Evolutionary conservation across 345 rosid genomes (phyloP).

Genomic region (Linum tenue): DNA sequence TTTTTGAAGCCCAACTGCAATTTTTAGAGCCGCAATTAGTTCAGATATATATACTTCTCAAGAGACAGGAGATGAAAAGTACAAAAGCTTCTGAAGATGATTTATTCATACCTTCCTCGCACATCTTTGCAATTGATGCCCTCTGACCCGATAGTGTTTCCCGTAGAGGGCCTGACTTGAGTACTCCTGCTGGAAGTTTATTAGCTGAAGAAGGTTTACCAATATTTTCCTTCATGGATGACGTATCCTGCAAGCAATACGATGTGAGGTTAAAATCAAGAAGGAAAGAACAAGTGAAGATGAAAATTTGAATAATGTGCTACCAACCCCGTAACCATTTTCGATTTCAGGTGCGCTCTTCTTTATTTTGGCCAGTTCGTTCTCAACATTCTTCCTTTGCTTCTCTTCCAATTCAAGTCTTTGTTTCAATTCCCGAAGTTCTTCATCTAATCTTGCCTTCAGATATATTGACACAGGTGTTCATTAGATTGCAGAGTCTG

Average conservation of each 20-base stretch:
- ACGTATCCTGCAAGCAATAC: constrained; percentile 37
- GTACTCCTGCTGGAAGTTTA: constrained; percentile 30
- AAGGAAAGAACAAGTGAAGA: constrained; percentile 2
- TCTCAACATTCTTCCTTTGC: constrained; percentile 52
- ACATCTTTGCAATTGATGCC: constrained; percentile 80
- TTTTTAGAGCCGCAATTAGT: constrained; percentile 16
- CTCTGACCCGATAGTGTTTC: constrained; percentile 61
- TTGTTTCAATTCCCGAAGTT: constrained; percentile 42
- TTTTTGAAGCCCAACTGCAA: constrained; percentile 79
- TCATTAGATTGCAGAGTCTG: background rate
- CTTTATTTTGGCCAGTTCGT: constrained; percentile 54
- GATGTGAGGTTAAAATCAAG: constrained; percentile 2
- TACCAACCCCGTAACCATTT: constrained; percentile 42
- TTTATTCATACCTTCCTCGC: constrained; percentile 66
- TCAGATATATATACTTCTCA: background rate
- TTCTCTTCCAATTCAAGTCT: constrained; percentile 62
- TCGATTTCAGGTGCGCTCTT: constrained; percentile 44
- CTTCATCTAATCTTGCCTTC: constrained; percentile 54
- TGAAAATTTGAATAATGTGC: constrained; percentile 1
- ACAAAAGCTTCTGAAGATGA: background rate
- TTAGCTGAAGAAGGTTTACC: constrained; percentile 36
- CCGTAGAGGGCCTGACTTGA: constrained; percentile 49
- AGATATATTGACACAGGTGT: background rate
- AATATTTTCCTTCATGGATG: constrained; percentile 40
- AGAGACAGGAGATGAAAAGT: background rate